phyloP scores from a whole-genome alignment of 2,329 filamentous ascomycete species.

The Aspergillus hiratsukae region DNA sequence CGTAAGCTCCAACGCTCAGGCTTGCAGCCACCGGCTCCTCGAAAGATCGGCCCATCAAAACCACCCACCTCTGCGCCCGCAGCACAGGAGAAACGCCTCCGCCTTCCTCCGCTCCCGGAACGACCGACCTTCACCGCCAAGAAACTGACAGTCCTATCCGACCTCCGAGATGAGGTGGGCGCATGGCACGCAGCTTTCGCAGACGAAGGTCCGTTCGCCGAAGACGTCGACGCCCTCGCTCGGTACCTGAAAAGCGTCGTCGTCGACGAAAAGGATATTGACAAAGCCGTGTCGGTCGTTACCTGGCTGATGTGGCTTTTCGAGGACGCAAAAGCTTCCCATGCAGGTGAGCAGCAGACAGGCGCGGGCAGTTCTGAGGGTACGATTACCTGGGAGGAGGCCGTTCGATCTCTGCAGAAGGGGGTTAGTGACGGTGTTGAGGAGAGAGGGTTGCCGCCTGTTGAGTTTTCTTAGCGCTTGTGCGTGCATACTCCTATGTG shows the following conservation, averaged over 20 bases:
- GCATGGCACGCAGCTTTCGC: slow-evolving; percentile 72
- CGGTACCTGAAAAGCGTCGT: slow-evolving; percentile 71
- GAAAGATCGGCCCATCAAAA: slow-evolving; percentile 17
- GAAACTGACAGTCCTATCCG: slow-evolving; percentile 51
- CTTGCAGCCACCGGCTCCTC: slow-evolving; percentile 39
- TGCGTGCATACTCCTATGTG: slow-evolving; percentile 6
- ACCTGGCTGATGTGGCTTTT: slow-evolving; percentile 56
- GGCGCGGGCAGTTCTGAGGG: slow-evolving; percentile 13
- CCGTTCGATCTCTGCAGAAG: slow-evolving; percentile 38
- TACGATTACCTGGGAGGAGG: slow-evolving; percentile 30
- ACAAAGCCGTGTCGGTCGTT: slow-evolving; percentile 66
- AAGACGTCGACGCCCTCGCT: slow-evolving; percentile 71
- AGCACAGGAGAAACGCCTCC: slow-evolving; percentile 22
- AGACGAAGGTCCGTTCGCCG: slow-evolving; percentile 69
- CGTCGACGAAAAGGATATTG: slow-evolving; percentile 69
- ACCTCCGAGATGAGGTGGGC: slow-evolving; percentile 69
- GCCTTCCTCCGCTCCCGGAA: slow-evolving; percentile 46
- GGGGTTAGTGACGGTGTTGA: slow-evolving; percentile 41
- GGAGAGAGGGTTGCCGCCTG: slow-evolving; percentile 42
- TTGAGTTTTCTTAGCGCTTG: slow-evolving; percentile 36
- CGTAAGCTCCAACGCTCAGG: slow-evolving; percentile 56
- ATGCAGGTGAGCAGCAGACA: slow-evolving; percentile 24
- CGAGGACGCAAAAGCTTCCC: slow-evolving; percentile 29
- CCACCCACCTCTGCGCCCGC: slow-evolving; percentile 12
- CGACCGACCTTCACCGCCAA: slow-evolving; percentile 60